Conservation (phyloP, 192 early-diverging fungal genomes). For the Neocallimastix lanati region DNA sequence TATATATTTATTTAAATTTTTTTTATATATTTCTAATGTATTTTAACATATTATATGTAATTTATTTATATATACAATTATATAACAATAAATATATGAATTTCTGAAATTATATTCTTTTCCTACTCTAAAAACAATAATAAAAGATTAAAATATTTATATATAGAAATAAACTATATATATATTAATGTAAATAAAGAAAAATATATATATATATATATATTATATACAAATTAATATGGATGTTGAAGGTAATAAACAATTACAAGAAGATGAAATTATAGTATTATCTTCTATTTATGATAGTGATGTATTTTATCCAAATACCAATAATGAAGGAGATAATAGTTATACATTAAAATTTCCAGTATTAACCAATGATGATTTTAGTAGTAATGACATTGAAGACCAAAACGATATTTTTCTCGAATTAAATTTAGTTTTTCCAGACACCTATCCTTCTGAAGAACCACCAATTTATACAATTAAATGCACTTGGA, state of each 20-base stretch:
- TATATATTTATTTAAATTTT: too few relatives aligned
- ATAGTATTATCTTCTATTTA: not conserved
- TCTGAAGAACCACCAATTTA: not conserved
- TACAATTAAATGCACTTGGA: not conserved
- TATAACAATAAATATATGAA: too few relatives aligned
- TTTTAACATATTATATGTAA: too few relatives aligned
- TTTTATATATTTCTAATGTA: too few relatives aligned
- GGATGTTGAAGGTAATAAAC: not conserved
- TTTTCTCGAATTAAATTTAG: not conserved
- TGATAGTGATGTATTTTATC: not conserved
- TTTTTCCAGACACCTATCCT: not conserved
- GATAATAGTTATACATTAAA: not conserved
- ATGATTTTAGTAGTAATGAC: not conserved
- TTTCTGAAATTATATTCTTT: too few relatives aligned
- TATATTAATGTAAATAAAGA: too few relatives aligned
- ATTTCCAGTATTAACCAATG: not conserved
- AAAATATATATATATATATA: too few relatives aligned
- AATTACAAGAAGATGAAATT: not conserved
- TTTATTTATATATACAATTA: too few relatives aligned
- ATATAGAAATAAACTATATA: too few relatives aligned
- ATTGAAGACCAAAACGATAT: not conserved
- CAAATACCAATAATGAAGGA: not conserved
- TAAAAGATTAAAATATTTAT: too few relatives aligned
- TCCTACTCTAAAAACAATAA: too few relatives aligned
- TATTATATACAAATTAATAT: too few relatives aligned